Base-by-base conservation (phyloP, 495 filamentous ascomycete genomes). In the Cenococcum geophilum region DNA sequence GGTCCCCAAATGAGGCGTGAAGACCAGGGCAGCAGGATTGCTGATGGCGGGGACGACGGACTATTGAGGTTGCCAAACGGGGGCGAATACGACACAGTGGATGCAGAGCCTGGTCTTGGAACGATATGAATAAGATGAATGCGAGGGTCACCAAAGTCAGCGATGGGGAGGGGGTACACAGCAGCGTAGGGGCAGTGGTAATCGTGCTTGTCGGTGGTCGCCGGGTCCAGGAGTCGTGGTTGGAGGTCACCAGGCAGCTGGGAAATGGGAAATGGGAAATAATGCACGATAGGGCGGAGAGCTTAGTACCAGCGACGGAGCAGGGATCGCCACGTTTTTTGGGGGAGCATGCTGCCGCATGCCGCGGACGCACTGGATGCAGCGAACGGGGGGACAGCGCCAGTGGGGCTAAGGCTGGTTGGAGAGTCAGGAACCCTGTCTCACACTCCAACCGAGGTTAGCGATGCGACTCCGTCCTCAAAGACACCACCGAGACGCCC, bases 251-350 rank as follows among this genome's bases (percentile, higher is more conserved):
- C 35, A 43, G 22, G 25, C 37, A 18, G 58, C 35, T 22, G 43
- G 62, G 40, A 40, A 59, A 34, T 1, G 43, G 62, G 40, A 40
- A 59, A 34, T 1, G 54, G 43, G 57, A 45, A 49, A 57, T 48
- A 66, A 62, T 62, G 64, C 64, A 66, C 59, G 64, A 66, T 62
- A 63, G 64, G 64, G 40, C 40, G 40, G 40, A 45, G 40, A 45
- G 40, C 14, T 45, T 18, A 45, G 40, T 45, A 10, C 14, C 40
- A 45, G 40, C 40, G 18, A 18, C 40, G 40, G 40, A 45, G 14
- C 12, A 45, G 40, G 40, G 18, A 16, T 18, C 40, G 40, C 40
- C 40, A 45, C 40, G 40, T 45, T 45, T 45, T 45, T 45, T 45
- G 40, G 40, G 40, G 40, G 40, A 45, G 40, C 40, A 45, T 10